A percentile compares a stretch with the other conserved stretches of the same genome.
phyloP scores from a whole-genome alignment of 176 grass and related monocot genomes.

The Microstegium vimineum region DNA sequence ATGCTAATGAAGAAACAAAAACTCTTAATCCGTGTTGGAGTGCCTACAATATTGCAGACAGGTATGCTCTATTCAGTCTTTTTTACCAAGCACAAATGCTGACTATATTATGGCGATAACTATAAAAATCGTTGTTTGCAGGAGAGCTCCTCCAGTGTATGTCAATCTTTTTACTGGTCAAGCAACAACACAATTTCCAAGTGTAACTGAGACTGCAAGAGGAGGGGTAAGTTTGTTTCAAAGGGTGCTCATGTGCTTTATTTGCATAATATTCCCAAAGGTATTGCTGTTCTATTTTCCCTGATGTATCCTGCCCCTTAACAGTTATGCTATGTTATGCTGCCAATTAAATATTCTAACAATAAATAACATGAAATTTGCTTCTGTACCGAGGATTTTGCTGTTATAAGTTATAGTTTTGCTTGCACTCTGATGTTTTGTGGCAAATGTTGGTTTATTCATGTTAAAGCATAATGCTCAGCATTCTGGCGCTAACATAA shows the following conservation, averaged over 20 bases:
- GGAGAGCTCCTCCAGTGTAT: conserved; percentile 72
- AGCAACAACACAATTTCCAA: conserved; percentile 71
- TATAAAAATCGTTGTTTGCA: conserved; percentile 26
- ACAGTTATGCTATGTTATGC: conserved; percentile 4
- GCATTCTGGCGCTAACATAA: not conserved
- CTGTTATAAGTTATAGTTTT: not conserved
- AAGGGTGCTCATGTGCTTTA: conserved; percentile 13
- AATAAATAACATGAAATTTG: not conserved
- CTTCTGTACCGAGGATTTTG: not conserved
- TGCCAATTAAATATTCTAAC: not conserved
- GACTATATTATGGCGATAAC: not conserved
- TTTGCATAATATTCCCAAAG: conserved; percentile 3
- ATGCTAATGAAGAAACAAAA: conserved; percentile 42
- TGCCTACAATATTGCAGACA: conserved; percentile 69
- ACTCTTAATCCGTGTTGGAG: conserved; percentile 84
- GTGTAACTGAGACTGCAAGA: conserved; percentile 49
- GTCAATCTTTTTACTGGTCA: conserved; percentile 85
- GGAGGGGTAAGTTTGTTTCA: conserved; percentile 70
- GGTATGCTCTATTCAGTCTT: conserved; percentile 40
- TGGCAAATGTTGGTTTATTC: not conserved
- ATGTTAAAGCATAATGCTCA: not conserved
- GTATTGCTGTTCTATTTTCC: not conserved
- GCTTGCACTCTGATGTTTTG: not conserved
- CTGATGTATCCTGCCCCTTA: not conserved
- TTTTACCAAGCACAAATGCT: not conserved